Base-by-base conservation (phyloP, 148 eudicot species). In the Persicaria maculosa region DNA sequence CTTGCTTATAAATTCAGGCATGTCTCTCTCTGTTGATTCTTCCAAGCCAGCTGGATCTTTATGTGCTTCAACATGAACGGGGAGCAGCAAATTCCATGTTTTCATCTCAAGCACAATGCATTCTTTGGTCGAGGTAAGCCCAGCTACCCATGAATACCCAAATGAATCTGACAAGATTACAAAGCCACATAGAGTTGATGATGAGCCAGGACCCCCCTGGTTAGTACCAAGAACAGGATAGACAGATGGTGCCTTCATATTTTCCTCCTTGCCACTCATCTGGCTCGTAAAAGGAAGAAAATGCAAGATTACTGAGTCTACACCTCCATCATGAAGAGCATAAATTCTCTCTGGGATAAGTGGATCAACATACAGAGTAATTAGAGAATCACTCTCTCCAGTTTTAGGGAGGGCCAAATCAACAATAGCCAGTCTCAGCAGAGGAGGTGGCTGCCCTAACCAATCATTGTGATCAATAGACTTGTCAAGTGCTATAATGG, bases 141-240 rank as follows among this genome's bases (percentile, higher is more conserved):
- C 98, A 78, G 88, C 89, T 78, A 90, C 86, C 98, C 98, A 95
- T 22, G 97, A 95, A 79, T 85, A 83, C 59, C 98, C 97, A 85
- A 82, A 87, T 45, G 97, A 92, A 88, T 92, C 98, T 20, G 90
- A 81, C 68, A 95, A 77, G 50, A 91, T 86, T 81, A 89, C 79
- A 77, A 92, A 88, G 74, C 98, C 97, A 80, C 76, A 75, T 75
- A 90, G 88, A 79, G 89, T 74, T 52, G 85, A 52, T 14, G 81
- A 76, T 31, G 90, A 74, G 25, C 85, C 77, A 9, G 81, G 46
- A 54, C 82, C 80, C 45, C 87, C 90, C 61, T 84, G 85, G 80
- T 80, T 84, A 59, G 92, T 85, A 77, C 83, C 84, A 58, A 94
- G 83, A 78, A 90, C 88, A 55, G 97, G 87, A 77, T 84, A 82